Evolutionary conservation across 176 grass and related monocot species (phyloP).

Genomic region (Alopecurus myosuroides): DNA sequence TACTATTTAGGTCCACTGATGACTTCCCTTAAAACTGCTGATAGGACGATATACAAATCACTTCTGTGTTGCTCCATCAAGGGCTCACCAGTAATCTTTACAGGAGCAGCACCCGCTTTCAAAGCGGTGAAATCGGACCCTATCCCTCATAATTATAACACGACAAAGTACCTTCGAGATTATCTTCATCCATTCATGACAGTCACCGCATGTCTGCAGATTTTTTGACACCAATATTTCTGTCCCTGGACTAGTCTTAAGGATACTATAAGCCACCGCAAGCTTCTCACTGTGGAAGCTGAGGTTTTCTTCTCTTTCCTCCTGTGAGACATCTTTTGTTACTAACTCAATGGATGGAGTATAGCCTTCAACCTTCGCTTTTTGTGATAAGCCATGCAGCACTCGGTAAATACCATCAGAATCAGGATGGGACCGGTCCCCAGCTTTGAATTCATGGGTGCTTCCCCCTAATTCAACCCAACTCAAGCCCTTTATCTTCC

Average conservation of each 20-base stretch:
- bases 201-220: conserved; percentile 62
- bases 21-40: not conserved
- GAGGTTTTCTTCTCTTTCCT: conserved; percentile 76
- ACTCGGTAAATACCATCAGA: conserved; percentile 44
- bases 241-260: conserved; percentile 57
- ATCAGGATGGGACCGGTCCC: conserved; percentile 51
- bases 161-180: conserved; percentile 55
- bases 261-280: conserved; percentile 55
- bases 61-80: conserved; percentile 15
- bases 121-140: conserved; percentile 64
- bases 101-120: conserved; percentile 65
- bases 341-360: conserved; percentile 54
- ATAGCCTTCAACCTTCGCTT: conserved; percentile 62
- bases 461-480: conserved; percentile 48
- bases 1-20: not conserved
- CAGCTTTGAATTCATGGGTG: conserved; percentile 63
- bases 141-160: conserved; percentile 63
- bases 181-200: conserved; percentile 73
- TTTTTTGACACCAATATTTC: conserved; percentile 73
- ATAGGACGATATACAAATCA: conserved; percentile 9
- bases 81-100: conserved; percentile 64
- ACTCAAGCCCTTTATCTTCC: conserved; percentile 60
- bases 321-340: conserved; percentile 57
- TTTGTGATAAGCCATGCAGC: conserved; percentile 39
- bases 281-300: conserved; percentile 67